phyloP scores from a whole-genome alignment of 352 stramenopile species.

The Globisporangium lucens region DNA sequence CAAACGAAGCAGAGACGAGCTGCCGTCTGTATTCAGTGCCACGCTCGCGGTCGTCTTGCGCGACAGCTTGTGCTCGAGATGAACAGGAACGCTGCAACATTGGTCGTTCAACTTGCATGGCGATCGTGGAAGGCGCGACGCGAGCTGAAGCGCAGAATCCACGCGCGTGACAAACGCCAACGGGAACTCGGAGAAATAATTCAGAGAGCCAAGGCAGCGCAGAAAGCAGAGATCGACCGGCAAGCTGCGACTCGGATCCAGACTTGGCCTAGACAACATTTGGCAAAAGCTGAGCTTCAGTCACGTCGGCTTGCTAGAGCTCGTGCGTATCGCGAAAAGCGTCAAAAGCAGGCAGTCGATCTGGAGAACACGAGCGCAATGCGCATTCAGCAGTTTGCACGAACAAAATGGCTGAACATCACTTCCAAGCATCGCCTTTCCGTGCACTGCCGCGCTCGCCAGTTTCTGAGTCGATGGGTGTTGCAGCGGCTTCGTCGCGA shows the following conservation, averaged over 20 bases:
- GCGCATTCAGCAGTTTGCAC: slow-evolving; percentile 40
- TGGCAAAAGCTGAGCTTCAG: slow-evolving; percentile 21
- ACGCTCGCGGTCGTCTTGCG: slow-evolving; percentile 29
- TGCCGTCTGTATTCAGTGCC: slow-evolving; percentile 37
- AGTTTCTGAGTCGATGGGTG: slow-evolving; percentile 33
- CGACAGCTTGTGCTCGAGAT: slow-evolving; percentile 17
- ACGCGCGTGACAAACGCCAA: slow-evolving; percentile 16
- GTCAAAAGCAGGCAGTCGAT: slow-evolving; percentile 7
- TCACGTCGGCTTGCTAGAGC: slow-evolving; percentile 19
- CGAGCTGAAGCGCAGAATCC: slow-evolving; percentile 12
- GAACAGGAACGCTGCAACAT: slow-evolving; percentile 18
- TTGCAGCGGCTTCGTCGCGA: slow-evolving; percentile 22
- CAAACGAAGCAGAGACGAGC: slow-evolving; percentile 19
- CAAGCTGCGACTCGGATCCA: slow-evolving; percentile 32
- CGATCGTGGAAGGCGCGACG: slow-evolving; percentile 24
- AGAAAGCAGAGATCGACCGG: slow-evolving; percentile 23
- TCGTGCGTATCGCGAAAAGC: slow-evolving; percentile 15
- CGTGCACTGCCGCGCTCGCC: slow-evolving; percentile 36
- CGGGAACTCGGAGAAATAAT: slow-evolving; percentile 12
- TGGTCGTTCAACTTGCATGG: slow-evolving; percentile 34
- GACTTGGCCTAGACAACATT: slow-evolving; percentile 21
- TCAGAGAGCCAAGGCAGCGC: slow-evolving; percentile 12
- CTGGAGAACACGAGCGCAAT: slow-evolving; percentile 27
- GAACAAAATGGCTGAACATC: slow-evolving; percentile 21
- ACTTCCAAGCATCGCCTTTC: slow-evolving; percentile 13